phyloP scores from a whole-genome alignment of 768 basidiomycete species.

The Exsudoporus frostii region DNA sequence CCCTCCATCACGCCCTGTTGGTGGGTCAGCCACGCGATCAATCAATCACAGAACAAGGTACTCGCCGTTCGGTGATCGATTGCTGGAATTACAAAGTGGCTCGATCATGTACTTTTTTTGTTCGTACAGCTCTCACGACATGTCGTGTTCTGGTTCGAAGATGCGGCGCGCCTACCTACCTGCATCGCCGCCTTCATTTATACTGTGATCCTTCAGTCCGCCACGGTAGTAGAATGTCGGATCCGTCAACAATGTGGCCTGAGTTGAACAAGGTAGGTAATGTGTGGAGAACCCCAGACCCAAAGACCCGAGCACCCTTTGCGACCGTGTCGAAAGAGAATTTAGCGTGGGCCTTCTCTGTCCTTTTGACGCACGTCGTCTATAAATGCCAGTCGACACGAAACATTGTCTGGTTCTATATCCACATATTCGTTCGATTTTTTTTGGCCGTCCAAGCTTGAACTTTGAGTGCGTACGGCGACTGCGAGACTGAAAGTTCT shows the following conservation, averaged over 20 bases:
- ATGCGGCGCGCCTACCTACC: not conserved
- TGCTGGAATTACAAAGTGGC: not conserved
- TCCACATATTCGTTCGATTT: not conserved
- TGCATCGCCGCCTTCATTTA: not conserved
- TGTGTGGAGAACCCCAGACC: not conserved
- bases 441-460: not conserved
- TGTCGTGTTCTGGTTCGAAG: not conserved
- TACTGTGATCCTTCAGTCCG: not conserved
- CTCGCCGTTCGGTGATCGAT: not conserved
- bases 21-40: slow-evolving; percentile 5
- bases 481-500: not conserved
- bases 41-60: not conserved
- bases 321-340: not conserved
- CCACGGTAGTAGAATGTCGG: not conserved
- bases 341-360: not conserved
- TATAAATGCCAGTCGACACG: not conserved
- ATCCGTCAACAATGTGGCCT: not conserved
- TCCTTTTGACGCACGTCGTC: not conserved
- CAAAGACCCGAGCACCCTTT: not conserved
- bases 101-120: not conserved
- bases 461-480: not conserved
- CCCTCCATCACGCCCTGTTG: not conserved
- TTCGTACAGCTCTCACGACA: not conserved
- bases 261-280: too few relatives aligned
- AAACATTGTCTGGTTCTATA: not conserved